A percentile compares a stretch with the other conserved stretches of the same genome.
phyloP scores from a whole-genome alignment of 2,329 filamentous ascomycete species.

The Alternaria triticimaculans region DNA sequence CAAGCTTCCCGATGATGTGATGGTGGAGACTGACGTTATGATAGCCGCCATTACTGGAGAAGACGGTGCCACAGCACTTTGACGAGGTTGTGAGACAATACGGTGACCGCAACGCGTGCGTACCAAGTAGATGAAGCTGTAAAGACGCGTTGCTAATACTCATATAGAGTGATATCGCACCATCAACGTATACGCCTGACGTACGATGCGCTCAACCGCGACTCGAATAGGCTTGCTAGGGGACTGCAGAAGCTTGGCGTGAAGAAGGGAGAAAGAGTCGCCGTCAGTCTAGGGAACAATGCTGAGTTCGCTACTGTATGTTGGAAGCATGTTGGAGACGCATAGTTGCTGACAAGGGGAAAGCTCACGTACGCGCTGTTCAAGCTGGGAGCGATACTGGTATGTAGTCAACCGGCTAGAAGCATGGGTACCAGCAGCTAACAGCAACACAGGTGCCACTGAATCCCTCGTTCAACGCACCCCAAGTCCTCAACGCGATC shows the following conservation, averaged over 20 bases:
- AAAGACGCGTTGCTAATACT: conserved; percentile 6
- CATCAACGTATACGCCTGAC: conserved; percentile 71
- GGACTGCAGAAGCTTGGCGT: conserved; percentile 76
- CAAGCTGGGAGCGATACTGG: conserved; percentile 91
- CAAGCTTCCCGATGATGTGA: neutral
- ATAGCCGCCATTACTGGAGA: conserved; percentile 69
- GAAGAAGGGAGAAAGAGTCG: conserved; percentile 81
- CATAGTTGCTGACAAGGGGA: conserved; percentile 29
- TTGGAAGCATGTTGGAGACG: neutral
- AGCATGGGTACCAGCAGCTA: neutral
- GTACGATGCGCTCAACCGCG: conserved; percentile 75
- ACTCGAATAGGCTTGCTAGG: conserved; percentile 77
- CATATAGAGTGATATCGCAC: conserved; percentile 61
- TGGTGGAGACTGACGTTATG: conserved; percentile 12
- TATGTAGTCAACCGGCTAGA: conserved; percentile 38
- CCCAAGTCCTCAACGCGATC: conserved; percentile 79
- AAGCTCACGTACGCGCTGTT: conserved; percentile 81
- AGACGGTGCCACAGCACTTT: conserved; percentile 78
- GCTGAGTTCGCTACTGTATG: conserved; percentile 79
- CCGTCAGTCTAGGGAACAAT: conserved; percentile 84
- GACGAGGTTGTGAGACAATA: conserved; percentile 66
- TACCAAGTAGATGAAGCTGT: no score
- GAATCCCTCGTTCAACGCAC: conserved; percentile 85
- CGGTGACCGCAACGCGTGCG: conserved; percentile 70
- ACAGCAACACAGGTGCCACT: conserved; percentile 70